Evolutionary conservation across 352 stramenopile genomes (phyloP).

Genomic region (Phytophthora boehmeriae): DNA sequence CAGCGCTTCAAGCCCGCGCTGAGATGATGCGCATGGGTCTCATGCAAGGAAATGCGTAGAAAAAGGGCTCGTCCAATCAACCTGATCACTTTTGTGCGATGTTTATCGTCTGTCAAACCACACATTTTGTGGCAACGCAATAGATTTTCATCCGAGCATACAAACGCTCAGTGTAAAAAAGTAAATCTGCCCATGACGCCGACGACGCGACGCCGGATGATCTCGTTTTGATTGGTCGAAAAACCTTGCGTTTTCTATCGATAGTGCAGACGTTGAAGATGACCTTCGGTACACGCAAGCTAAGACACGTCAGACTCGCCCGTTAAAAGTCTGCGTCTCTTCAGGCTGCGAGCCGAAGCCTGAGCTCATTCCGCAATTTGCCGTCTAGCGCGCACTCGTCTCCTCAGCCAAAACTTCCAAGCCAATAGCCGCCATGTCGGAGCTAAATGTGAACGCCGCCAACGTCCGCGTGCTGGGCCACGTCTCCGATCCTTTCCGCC

Average conservation of each 20-base stretch:
- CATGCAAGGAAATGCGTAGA: conserved; percentile 11
- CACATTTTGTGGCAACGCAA: too few species aligned
- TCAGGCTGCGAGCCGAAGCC: too few species aligned
- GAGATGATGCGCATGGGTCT: conserved; percentile 9
- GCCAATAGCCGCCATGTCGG: conserved; percentile 39
- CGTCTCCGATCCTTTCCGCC: conserved; percentile 75
- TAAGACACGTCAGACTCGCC: conserved; percentile 20
- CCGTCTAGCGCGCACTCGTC: conserved; percentile 14
- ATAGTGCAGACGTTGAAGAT: not conserved
- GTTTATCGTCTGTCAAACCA: too few species aligned
- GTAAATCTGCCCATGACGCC: too few species aligned
- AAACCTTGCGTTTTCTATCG: not conserved
- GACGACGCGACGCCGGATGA: too few species aligned
- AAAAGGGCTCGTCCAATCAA: conserved; percentile 38
- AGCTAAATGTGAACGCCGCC: conserved; percentile 50
- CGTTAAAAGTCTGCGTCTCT: conserved; percentile 9
- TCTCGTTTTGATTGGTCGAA: not conserved
- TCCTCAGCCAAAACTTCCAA: conserved; percentile 2
- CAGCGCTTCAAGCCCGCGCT: not conserved
- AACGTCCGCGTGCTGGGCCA: conserved; percentile 88
- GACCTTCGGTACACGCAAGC: conserved; percentile 20
- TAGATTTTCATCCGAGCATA: not conserved
- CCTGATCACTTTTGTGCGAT: conserved; percentile 31
- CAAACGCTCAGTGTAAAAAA: too few species aligned
- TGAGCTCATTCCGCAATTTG: conserved; percentile 34